A percentile compares a stretch with the other conserved stretches of the same genome.
These are phyloP conservation scores for Cyclostephanos invisitatus DNA, from an alignment of 108 stramenopile genomes.

Conservation along the genomic window DNA sequence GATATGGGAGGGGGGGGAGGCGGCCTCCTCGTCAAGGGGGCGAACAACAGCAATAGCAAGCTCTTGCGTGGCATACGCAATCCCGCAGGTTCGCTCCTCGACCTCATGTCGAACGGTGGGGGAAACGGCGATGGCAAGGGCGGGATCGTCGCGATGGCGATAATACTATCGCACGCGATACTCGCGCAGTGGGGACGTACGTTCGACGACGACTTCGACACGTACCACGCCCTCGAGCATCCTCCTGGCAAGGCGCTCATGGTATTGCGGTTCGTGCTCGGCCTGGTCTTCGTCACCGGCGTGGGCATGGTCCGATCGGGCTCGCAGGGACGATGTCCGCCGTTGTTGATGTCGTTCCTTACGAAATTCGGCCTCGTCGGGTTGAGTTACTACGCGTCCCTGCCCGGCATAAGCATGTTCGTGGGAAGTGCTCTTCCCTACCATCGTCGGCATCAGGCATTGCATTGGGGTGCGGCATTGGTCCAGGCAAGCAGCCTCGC, in stretches of 20 bases:
- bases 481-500: conserved; percentile 64
- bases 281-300: conserved; percentile 56
- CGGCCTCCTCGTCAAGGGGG: conserved; percentile 30
- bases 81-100: conserved; percentile 59
- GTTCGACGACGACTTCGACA: conserved; percentile 88
- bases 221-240: conserved; percentile 83
- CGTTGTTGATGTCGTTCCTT: conserved; percentile 66
- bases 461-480: conserved; percentile 60
- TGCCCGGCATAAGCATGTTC: conserved; percentile 71
- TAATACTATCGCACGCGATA: conserved; percentile 56
- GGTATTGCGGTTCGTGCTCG: conserved; percentile 66
- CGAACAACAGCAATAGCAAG: conserved; percentile 28
- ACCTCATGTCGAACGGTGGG: conserved; percentile 47
- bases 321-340: conserved; percentile 48
- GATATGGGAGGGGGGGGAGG: conserved; percentile 49
- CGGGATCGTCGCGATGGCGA: conserved; percentile 44
- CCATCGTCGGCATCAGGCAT: conserved; percentile 68
- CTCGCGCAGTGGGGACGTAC: conserved; percentile 84
- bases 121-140: conserved; percentile 32
- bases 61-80: conserved; percentile 59
- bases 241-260: conserved; percentile 78
- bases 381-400: conserved; percentile 66
- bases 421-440: conserved; percentile 60
- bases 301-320: conserved; percentile 62
- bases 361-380: conserved; percentile 70